Percentiles rank a stretch among this genome's conserved stretches.
Evolutionary conservation across 106 monocot genomes (phyloP).

Genomic region (Triglochin maritima): DNA sequence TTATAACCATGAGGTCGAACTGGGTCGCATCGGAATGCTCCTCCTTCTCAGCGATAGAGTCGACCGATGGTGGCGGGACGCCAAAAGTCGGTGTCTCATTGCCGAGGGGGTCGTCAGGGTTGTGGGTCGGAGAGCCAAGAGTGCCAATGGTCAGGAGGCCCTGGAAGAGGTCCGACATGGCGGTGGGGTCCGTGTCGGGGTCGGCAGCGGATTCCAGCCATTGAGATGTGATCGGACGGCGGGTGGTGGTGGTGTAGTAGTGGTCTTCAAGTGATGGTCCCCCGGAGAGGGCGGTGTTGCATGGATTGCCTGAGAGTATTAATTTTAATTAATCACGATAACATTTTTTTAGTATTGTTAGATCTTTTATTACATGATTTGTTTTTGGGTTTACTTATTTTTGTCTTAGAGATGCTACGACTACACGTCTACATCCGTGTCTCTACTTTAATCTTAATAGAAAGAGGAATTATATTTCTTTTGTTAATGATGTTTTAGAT

Average conservation of each 20-base stretch:
- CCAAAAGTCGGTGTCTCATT: conserved; percentile 16
- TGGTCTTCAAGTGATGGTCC: conserved; percentile 26
- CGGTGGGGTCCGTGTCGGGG: conserved; percentile 2
- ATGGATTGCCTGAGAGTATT: conserved; percentile 23
- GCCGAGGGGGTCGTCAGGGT: neutral
- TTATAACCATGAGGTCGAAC: conserved; percentile 24
- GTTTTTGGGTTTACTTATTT: too few species aligned
- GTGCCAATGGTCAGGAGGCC: conserved; percentile 73
- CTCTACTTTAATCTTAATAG: too few species aligned
- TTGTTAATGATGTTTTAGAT: too few species aligned
- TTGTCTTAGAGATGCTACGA: too few species aligned
- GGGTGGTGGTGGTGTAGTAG: neutral
- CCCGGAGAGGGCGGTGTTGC: conserved; percentile 33
- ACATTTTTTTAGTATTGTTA: too few species aligned
- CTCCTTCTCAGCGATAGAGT: conserved; percentile 27
- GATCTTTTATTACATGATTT: too few species aligned
- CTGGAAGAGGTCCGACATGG: conserved; percentile 10
- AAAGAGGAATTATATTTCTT: too few species aligned
- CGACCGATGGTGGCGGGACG: conserved; percentile 2
- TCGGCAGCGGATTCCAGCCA: conserved; percentile 7
- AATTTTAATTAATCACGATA: too few species aligned
- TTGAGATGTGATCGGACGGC: conserved; percentile 2
- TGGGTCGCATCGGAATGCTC: conserved; percentile 19
- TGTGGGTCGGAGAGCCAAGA: conserved; percentile 10
- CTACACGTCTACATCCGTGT: too few species aligned